These are phyloP conservation scores for Globisporangium takayamanum DNA, from an alignment of 352 stramenopile genomes.

Conservation along the genomic window DNA sequence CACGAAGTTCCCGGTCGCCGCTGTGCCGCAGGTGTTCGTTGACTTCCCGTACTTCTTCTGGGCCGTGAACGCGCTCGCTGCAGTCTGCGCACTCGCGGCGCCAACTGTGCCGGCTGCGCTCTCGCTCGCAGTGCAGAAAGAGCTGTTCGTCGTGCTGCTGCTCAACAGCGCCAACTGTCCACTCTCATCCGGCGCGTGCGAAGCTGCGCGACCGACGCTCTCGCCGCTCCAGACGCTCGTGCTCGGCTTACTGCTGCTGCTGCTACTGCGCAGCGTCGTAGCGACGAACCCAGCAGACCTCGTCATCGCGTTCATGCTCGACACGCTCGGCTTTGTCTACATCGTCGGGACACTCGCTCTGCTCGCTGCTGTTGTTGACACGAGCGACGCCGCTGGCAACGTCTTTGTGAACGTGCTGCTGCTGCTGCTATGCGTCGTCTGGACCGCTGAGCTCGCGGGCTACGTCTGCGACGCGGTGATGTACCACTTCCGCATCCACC, in stretches of 20 bases:
- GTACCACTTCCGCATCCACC: constrained; percentile 40
- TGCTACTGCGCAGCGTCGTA: constrained; percentile 21
- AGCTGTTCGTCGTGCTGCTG: constrained; percentile 29
- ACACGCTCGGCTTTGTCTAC: constrained; percentile 34
- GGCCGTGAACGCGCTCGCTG: constrained; percentile 25
- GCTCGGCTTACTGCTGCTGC: constrained; percentile 23
- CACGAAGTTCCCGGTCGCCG: constrained; percentile 26
- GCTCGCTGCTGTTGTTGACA: constrained; percentile 37
- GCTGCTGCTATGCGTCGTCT: constrained; percentile 36
- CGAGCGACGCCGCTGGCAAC: constrained; percentile 17
- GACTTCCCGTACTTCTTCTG: constrained; percentile 34
- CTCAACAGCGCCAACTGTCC: constrained; percentile 39
- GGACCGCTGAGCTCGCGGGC: constrained; percentile 36
- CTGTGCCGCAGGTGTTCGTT: constrained; percentile 20
- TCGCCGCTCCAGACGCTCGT: constrained; percentile 30
- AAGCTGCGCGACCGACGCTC: constrained; percentile 17
- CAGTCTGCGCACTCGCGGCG: constrained; percentile 25
- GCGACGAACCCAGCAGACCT: constrained; percentile 27
- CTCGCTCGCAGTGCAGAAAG: constrained; percentile 31
- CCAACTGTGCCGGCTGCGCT: constrained; percentile 22
- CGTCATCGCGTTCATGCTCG: constrained; percentile 26
- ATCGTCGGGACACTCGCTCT: constrained; percentile 27
- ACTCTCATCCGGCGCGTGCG: constrained; percentile 9
- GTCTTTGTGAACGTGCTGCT: constrained; percentile 36
- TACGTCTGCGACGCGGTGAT: constrained; percentile 47